Percentiles rank a stretch among this genome's conserved stretches.
phyloP scores from a whole-genome alignment of 306 rosid species.

The Pterocarpus santalinus region DNA sequence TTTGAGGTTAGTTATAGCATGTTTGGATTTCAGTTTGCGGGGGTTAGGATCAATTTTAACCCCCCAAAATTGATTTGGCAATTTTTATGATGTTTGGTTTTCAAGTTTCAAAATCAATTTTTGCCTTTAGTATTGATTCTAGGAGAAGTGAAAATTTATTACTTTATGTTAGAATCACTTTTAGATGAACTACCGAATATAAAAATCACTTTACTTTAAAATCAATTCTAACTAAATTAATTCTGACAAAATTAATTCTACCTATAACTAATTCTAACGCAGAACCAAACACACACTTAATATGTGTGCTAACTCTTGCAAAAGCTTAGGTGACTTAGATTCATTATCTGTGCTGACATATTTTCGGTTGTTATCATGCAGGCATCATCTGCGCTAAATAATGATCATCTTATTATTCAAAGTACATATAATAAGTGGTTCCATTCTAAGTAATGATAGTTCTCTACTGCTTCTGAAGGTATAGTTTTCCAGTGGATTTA shows the following conservation, averaged over 20 bases:
- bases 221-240: too few relatives aligned
- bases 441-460: conserved; percentile 12
- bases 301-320: background rate
- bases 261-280: too few relatives aligned
- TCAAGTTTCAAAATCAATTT: too few relatives aligned
- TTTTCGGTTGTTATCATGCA: conserved; percentile 50
- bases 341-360: background rate
- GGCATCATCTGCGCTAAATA: conserved; percentile 88
- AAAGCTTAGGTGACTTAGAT: background rate
- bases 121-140: too few relatives aligned
- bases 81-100: too few relatives aligned
- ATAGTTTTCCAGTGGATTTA: conserved; percentile 15
- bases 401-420: background rate
- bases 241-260: too few relatives aligned
- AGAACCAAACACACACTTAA: too few relatives aligned
- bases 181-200: too few relatives aligned
- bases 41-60: too few relatives aligned
- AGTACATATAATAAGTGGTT: conserved; percentile 21
- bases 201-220: too few relatives aligned
- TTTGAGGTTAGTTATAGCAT: conserved; percentile 58
- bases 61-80: too few relatives aligned
- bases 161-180: too few relatives aligned
- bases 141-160: background rate
- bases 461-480: conserved; percentile 29
- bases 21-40: background rate